Evolutionary conservation across 164 flowering plant genomes (phyloP), one percentile per base, ranked within the genome.

Genomic region (Vitis riparia): DNA sequence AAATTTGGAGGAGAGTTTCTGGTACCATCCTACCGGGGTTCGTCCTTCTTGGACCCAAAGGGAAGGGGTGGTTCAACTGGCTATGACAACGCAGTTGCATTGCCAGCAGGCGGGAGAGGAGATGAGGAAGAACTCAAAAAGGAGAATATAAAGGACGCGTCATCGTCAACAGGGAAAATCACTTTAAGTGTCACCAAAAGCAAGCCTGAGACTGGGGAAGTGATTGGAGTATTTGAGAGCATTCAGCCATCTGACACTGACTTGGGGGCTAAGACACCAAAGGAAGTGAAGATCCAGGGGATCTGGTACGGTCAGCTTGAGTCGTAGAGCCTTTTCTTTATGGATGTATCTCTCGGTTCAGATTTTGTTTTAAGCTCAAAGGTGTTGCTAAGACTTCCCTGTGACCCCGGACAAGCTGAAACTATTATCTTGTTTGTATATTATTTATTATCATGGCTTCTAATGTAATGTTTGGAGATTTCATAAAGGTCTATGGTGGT

Each of bases 41-140:
- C 97, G 0, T 94, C 99, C 0, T 94, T 94, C 86, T 82, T 94
- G 78, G 99, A 94, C 93, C 99, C 99, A 47, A 94, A 94, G 88
- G 99, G 99, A 8, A 72, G 99, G 49, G 99, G 99, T 75, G 99
- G 97, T 1, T 94, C 97, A 0, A 86, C 95, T 0, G 97, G 99
- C 1, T 94, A 94, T 70, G 97, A 94, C 71, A 94, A 89, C 47
- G 97, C 97, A 0, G 92, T 94, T 49, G 99, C 99, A 3, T 81
- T 94, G 79, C 99, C 97, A 0, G 99, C 97, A 3, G 99, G 99
- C 12, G 99, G 99, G 2, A 84, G 99, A 77, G 99, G 99, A 72
- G 99, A 94, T n/a, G 99, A 92, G 81, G 99, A 92, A 78, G 99
- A 92, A 63, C 84, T 92, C 1, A 23, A 48, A 11, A 94, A 92